Evolutionary conservation across 2,329 filamentous ascomycete genomes (phyloP).

Genomic region (Pseudogymnoascus sp.): DNA sequence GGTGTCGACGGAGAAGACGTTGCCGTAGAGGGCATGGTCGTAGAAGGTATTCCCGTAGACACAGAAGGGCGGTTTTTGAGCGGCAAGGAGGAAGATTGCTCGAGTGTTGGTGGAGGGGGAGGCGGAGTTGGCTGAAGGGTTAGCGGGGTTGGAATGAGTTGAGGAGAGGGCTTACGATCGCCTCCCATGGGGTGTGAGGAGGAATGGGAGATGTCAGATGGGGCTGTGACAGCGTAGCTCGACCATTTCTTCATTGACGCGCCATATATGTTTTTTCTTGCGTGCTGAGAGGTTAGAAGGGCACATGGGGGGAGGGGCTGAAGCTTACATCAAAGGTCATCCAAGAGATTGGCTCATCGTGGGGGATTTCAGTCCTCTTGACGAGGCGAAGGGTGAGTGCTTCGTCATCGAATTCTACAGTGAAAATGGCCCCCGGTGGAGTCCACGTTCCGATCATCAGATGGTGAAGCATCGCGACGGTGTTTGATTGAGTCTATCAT

Average conservation of each 20-base stretch:
- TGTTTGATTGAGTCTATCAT: not conserved
- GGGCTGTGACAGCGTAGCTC: slow-evolving; percentile 67
- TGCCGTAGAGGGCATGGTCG: slow-evolving; percentile 72
- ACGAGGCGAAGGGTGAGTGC: slow-evolving; percentile 64
- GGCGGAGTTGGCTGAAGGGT: slow-evolving; percentile 48
- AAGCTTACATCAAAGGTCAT: slow-evolving; percentile 75
- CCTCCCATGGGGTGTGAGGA: slow-evolving; percentile 67
- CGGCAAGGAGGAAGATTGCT: slow-evolving; percentile 81
- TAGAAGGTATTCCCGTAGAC: slow-evolving; percentile 92
- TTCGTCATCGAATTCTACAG: slow-evolving; percentile 79
- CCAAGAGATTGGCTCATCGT: slow-evolving; percentile 86
- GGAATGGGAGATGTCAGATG: slow-evolving; percentile 68
- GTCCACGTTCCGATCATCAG: slow-evolving; percentile 92
- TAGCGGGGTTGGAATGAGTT: slow-evolving; percentile 10
- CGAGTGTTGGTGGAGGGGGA: slow-evolving; percentile 69
- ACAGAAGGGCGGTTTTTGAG: slow-evolving; percentile 65
- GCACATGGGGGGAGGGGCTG: not conserved
- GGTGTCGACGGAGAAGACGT: slow-evolving; percentile 58
- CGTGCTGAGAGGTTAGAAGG: slow-evolving; percentile 47
- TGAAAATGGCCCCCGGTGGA: slow-evolving; percentile 82
- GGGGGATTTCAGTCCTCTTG: slow-evolving; percentile 71
- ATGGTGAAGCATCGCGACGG: slow-evolving; percentile 66
- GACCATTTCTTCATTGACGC: slow-evolving; percentile 92
- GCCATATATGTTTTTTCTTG: slow-evolving; percentile 77
- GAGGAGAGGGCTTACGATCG: slow-evolving; percentile 49